Evolutionary conservation across 2,329 filamentous ascomycete genomes (phyloP), one percentile per base, ranked within the genome.

Genomic region (Penicillium sp.): DNA sequence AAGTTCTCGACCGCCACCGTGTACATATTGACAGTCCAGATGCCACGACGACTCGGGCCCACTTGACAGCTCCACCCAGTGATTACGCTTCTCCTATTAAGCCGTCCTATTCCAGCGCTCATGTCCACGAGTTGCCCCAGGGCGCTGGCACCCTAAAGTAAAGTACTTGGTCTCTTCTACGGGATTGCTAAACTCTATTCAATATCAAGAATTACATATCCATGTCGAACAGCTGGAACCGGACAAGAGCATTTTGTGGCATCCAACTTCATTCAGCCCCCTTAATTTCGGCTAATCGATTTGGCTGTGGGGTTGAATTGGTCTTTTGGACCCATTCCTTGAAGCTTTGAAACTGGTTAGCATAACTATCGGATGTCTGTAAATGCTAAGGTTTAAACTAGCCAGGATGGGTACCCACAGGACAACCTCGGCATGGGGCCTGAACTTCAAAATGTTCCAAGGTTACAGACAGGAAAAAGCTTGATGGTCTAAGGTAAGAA

Each of bases 1-100:
- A 31, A 31, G 30, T 16, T 16, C 14, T 33, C n/a, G 14, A n/a
- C 6, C 31, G 14, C 14, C 31, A 16, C 14, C 14, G 6, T 18
- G 33, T 36, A 20, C 20, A 22, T 18, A 36, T 10, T 18, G 35
- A 43, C 38, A 42, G 44, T 45, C 52, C 52, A 51, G 41, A 51
- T 51, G 52, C 53, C 53, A 48, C 41, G 44, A 30, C 43, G 44
- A 36, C 40, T 48, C 25, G 50, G 53, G 50, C 28, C 55, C 55
- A 57, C 55, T 10, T 40, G 47, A n/a, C 46, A 51, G 48, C 50
- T 53, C 52, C 55, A 55, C 52, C n/a, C 31, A 18, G 25, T 33
- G 13, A 46, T 42, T 33, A 25, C 33, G 13, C 43, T 45, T 53
- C 36, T 45, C 28, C 43, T 9, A 9, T 7, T 27, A 27, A 27